Evolutionary conservation across 2,329 filamentous ascomycete species (phyloP).

Genomic region (Botrytis deweyae): DNA sequence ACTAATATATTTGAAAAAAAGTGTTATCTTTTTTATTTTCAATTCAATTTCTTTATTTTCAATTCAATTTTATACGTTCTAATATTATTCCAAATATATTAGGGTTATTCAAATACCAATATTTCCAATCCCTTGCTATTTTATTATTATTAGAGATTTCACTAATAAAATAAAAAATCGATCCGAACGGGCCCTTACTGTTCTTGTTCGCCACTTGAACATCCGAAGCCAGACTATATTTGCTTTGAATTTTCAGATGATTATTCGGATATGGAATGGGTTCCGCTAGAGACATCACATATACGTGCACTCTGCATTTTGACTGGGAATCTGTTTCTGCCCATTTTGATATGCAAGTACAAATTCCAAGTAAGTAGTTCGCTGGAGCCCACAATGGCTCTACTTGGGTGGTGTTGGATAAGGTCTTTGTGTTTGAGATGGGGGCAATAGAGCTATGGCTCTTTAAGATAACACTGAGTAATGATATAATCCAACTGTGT

Average conservation of each 20-base stretch:
- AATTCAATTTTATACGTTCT: too few species aligned
- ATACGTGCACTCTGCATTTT: background rate
- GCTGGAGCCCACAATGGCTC: background rate
- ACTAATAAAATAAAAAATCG: too few species aligned
- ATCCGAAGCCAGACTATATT: background rate
- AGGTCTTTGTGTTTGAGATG: background rate
- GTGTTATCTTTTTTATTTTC: too few species aligned
- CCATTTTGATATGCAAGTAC: background rate
- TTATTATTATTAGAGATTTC: too few species aligned
- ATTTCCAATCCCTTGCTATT: too few species aligned
- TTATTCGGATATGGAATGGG: background rate
- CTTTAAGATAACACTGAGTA: background rate
- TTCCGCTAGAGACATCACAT: background rate
- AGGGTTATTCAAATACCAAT: too few species aligned
- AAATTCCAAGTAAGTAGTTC: fast-evolving
- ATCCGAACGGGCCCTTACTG: background rate
- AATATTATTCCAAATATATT: too few species aligned
- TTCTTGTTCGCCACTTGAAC: background rate
- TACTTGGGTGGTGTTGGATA: background rate
- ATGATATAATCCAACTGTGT: background rate
- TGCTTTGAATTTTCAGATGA: background rate
- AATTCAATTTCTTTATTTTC: too few species aligned
- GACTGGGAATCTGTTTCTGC: background rate
- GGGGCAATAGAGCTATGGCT: background rate
- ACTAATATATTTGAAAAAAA: too few species aligned